Evolutionary conservation across 1,139 yeast species (phyloP).

Genomic region (Suhomyces taliae): DNA sequence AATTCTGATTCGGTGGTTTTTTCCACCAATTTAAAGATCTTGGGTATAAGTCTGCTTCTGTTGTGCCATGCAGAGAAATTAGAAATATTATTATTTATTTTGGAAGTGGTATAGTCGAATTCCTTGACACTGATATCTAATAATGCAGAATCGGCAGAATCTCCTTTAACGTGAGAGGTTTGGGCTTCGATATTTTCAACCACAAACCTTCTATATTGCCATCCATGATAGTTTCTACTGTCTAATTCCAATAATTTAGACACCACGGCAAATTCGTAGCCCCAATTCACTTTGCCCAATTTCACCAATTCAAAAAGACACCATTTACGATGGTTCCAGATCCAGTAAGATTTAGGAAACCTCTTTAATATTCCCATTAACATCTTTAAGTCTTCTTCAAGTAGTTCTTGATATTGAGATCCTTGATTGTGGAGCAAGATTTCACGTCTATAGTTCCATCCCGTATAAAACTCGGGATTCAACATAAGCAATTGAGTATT

Average conservation of each 20-base stretch:
- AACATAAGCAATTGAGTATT: conserved; percentile 54
- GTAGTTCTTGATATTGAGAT: conserved; percentile 22
- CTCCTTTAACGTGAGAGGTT: conserved; percentile 1
- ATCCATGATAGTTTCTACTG: conserved; percentile 87
- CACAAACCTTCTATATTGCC: conserved; percentile 88
- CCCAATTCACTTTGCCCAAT: conserved; percentile 56
- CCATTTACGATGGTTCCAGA: conserved; percentile 95
- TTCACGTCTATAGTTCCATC: conserved; percentile 89
- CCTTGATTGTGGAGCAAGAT: conserved; percentile 38
- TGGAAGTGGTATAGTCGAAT: conserved; percentile 72
- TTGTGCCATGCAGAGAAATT: conserved; percentile 98
- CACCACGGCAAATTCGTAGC: conserved; percentile 65
- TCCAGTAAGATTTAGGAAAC: conserved; percentile 92
- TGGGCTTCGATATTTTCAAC: conserved; percentile 49
- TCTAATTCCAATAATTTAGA: conserved; percentile 69
- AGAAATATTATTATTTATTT: conserved; percentile 80
- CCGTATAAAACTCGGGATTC: conserved; percentile 87
- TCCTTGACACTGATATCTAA: conserved; percentile 47
- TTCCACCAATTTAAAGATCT: conserved; percentile 34
- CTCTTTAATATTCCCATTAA: conserved; percentile 57
- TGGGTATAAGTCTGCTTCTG: conserved; percentile 68
- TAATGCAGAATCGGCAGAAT: conserved; percentile 10
- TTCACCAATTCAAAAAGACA: conserved; percentile 56
- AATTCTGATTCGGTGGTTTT: conserved; percentile 9
- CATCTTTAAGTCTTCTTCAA: conserved; percentile 63